phyloP scores from a whole-genome alignment of 1,284 basidiomycete species.

The Cryptococcus depauperatus region DNA sequence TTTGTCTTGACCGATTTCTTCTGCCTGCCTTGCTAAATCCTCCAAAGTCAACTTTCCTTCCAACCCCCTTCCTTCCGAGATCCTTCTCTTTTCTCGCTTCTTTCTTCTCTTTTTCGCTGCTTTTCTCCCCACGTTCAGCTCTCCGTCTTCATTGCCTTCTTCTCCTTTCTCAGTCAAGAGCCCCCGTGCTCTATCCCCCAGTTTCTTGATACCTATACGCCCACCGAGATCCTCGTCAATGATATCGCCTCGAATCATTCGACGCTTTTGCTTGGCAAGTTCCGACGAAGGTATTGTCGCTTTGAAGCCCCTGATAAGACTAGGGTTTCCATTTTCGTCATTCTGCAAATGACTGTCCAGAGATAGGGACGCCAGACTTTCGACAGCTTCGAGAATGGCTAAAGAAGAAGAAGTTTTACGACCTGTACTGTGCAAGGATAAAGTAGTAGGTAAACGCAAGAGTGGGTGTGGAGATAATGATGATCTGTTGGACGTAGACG shows the following conservation, averaged over 20 bases:
- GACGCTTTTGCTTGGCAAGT: constrained; percentile 60
- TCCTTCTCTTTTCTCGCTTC: constrained; percentile 59
- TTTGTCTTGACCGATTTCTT: constrained; percentile 79
- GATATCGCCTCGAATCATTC: constrained; percentile 57
- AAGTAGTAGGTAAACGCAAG: constrained; percentile 55
- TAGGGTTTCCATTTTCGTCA: constrained; percentile 49
- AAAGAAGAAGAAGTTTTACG: constrained; percentile 64
- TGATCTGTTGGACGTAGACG: constrained; percentile 22
- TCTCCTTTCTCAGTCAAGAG: constrained; percentile 55
- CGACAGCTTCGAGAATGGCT: constrained; percentile 71
- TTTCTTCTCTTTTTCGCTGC: constrained; percentile 52
- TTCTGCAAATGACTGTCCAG: constrained; percentile 59
- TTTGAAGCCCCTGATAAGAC: constrained; percentile 75
- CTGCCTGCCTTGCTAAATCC: constrained; percentile 68
- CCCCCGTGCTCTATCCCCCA: constrained; percentile 68
- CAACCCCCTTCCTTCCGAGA: constrained; percentile 55
- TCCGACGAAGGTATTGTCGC: constrained; percentile 85
- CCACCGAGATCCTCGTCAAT: constrained; percentile 61
- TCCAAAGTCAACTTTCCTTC: constrained; percentile 65
- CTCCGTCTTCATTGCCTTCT: constrained; percentile 15
- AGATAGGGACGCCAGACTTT: constrained; percentile 62
- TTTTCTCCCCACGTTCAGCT: constrained; percentile 43
- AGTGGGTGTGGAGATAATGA: constrained; percentile 16
- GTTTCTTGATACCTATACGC: constrained; percentile 64
- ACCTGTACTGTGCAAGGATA: constrained; percentile 45